Evolutionary conservation across 129 eudicot species (phyloP).

Genomic region (Heracleum sosnowskyi): DNA sequence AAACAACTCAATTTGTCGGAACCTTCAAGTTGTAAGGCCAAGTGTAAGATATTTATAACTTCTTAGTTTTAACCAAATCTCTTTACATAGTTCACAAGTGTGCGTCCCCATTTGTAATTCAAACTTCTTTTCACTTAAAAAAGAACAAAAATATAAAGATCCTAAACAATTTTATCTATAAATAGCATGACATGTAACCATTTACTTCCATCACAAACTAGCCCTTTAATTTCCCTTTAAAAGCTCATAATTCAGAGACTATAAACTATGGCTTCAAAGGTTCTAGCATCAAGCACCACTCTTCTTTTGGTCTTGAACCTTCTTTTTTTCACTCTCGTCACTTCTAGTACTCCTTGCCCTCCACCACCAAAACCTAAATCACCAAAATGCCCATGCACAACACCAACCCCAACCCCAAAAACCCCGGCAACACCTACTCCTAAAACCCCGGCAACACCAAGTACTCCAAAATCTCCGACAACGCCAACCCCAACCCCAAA

Average conservation of each 20-base stretch:
- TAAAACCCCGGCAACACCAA: not conserved
- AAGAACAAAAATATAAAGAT: not conserved
- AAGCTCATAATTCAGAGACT: no score
- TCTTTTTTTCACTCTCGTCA: conserved; percentile 6
- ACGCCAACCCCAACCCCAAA: not conserved
- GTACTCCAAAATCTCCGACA: not conserved
- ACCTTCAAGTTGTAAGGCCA: not conserved
- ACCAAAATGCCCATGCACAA: not conserved
- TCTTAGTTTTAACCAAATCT: not conserved
- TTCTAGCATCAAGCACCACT: not conserved
- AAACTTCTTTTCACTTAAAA: not conserved
- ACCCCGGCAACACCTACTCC: not conserved
- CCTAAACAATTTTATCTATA: not conserved
- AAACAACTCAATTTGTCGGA: not conserved
- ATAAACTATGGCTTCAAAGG: conserved; percentile 7
- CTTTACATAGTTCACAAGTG: not conserved
- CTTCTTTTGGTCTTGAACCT: not conserved
- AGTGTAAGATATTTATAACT: not conserved
- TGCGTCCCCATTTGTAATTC: not conserved
- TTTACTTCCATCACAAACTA: not conserved
- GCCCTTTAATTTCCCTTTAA: no score
- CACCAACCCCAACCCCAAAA: not conserved
- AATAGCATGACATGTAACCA: not conserved
- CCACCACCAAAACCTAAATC: not conserved
- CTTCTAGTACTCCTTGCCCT: not conserved